These are phyloP conservation scores for Pleurotus eryngii DNA, from an alignment of 768 basidiomycete genomes.

Conservation along the genomic window DNA sequence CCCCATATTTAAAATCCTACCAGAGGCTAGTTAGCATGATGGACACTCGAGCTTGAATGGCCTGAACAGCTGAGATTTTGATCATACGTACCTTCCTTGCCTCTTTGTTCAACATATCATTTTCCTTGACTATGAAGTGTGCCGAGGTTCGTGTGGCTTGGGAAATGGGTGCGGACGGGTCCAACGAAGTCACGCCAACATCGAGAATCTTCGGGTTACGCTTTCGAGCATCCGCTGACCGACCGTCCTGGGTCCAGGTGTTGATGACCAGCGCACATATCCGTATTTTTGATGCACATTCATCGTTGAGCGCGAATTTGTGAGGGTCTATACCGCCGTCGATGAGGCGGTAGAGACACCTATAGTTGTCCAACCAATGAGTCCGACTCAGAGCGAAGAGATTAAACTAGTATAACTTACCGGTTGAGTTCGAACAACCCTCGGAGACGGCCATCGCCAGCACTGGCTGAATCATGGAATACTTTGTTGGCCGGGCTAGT, in stretches of 20 bases:
- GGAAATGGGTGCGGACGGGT: neutral
- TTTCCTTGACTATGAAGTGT: neutral
- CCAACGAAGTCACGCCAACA: neutral
- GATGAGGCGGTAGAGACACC: neutral
- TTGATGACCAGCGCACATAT: neutral
- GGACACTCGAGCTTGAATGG: neutral
- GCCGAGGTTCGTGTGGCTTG: neutral
- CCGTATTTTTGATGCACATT: neutral
- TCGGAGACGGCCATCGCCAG: neutral
- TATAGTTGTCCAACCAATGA: neutral
- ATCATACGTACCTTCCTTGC: neutral
- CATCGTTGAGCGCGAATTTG: neutral
- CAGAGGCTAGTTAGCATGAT: neutral
- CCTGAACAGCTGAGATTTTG: neutral
- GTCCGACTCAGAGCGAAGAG: neutral
- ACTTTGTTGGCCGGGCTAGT: neutral
- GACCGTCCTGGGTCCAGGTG: neutral
- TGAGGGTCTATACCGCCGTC: neutral
- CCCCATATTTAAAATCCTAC: neutral
- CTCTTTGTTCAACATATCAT: neutral
- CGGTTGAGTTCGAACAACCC: neutral
- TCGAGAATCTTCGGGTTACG: neutral
- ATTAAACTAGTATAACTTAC: neutral
- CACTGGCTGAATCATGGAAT: neutral
- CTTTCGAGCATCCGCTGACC: neutral